Percentiles rank a stretch among this genome's conserved stretches.
phyloP scores from a whole-genome alignment of 306 rosid genomes.

The Prunus campanulata region DNA sequence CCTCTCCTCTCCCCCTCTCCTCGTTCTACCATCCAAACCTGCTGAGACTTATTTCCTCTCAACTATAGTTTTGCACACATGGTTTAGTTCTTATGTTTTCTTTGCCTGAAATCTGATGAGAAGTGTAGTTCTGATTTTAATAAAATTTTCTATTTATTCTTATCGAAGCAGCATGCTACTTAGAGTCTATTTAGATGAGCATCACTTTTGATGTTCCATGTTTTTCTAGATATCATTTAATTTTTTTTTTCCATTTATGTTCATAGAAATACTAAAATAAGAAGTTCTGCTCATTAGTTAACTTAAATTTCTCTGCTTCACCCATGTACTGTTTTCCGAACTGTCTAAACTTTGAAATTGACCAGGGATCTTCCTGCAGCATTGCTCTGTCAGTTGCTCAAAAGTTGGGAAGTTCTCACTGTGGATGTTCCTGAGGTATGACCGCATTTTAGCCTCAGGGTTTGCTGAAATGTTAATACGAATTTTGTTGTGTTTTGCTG shows the following conservation, averaged over 20 bases:
- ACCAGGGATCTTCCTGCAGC: constrained; percentile 75
- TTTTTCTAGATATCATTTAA: background rate
- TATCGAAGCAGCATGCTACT: background rate
- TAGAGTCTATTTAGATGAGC: background rate
- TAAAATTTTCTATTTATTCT: background rate
- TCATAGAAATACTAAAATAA: background rate
- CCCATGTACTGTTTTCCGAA: background rate
- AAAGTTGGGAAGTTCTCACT: constrained; percentile 66
- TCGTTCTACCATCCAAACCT: too few relatives aligned
- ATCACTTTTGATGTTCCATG: constrained; percentile 1
- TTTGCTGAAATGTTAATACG: constrained; percentile 24
- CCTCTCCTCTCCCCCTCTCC: too few relatives aligned
- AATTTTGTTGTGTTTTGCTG: background rate
- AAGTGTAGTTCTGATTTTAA: background rate
- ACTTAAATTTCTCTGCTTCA: background rate
- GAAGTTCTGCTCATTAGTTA: background rate
- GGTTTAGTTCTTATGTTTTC: background rate
- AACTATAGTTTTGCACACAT: background rate
- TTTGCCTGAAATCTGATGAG: background rate
- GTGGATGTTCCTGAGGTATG: constrained; percentile 64
- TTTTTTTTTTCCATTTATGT: background rate
- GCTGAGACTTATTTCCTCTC: too few relatives aligned
- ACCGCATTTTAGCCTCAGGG: constrained; percentile 8
- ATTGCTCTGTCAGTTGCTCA: constrained; percentile 54
- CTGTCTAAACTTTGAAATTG: constrained; percentile 25